Evolutionary conservation across 2,329 filamentous ascomycete genomes (phyloP).

Genomic region (Zopfia rhizophila): DNA sequence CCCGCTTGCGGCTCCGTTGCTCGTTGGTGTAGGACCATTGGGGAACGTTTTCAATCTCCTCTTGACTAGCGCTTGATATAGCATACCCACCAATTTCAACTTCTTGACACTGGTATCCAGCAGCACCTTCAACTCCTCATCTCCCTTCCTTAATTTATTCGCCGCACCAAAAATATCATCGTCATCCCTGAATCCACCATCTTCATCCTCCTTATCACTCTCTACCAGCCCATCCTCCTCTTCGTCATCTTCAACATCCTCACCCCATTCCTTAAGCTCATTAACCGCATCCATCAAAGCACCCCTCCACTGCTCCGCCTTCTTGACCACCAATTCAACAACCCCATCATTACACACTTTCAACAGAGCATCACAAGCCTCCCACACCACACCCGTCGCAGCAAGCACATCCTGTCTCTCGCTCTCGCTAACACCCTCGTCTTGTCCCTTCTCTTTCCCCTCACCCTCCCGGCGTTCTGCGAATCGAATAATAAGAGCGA

Average conservation of each 20-base stretch:
- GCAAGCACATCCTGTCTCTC: constrained; percentile 62
- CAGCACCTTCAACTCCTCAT: constrained; percentile 73
- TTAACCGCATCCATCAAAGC: constrained; percentile 83
- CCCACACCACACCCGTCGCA: constrained; percentile 83
- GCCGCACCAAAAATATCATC: constrained; percentile 75
- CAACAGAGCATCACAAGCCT: constrained; percentile 78
- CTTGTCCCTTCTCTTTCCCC: constrained; percentile 25
- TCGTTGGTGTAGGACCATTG: constrained; percentile 30
- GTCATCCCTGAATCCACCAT: constrained; percentile 60
- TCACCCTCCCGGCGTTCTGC: constrained; percentile 60
- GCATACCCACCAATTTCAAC: constrained; percentile 72
- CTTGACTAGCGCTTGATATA: constrained; percentile 77
- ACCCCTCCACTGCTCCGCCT: constrained; percentile 78
- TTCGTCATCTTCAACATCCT: constrained; percentile 73
- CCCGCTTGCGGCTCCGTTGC: constrained; percentile 11
- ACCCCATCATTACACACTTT: constrained; percentile 74
- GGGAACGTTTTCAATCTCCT: constrained; percentile 70
- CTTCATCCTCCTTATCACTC: constrained; percentile 48
- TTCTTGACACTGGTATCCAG: constrained; percentile 72
- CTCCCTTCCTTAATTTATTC: constrained; percentile 67
- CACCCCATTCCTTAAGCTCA: constrained; percentile 89
- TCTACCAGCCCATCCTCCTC: constrained; percentile 51
- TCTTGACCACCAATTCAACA: constrained; percentile 74
- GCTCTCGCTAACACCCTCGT: constrained; percentile 32
- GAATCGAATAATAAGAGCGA: constrained; percentile 69